Evolutionary conservation across 345 rosid genomes (phyloP).

Genomic region (Murraya koenigii): DNA sequence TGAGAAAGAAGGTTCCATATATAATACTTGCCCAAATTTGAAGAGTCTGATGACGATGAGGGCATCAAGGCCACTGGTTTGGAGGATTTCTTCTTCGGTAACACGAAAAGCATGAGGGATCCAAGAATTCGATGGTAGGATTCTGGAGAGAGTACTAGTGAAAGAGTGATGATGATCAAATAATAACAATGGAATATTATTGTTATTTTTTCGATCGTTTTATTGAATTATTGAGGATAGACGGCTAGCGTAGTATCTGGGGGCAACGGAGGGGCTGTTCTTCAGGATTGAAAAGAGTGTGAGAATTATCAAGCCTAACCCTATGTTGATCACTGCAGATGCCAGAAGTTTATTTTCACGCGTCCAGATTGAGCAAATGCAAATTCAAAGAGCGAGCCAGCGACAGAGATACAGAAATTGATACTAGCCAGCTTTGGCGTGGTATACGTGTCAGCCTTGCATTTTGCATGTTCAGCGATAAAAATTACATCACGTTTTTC

Average conservation of each 20-base stretch:
- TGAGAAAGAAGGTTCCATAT: too few relatives aligned
- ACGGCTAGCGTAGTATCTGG: conserved; percentile 77
- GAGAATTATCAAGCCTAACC: conserved; percentile 57
- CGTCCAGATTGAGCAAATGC: too few relatives aligned
- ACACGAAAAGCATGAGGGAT: conserved; percentile 65
- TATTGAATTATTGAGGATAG: conserved; percentile 28
- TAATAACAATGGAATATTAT: too few relatives aligned
- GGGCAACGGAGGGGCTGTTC: conserved; percentile 77
- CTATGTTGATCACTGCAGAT: conserved; percentile 77
- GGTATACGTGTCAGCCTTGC: conserved; percentile 15
- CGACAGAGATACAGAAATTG: not conserved
- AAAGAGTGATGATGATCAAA: conserved; percentile 13
- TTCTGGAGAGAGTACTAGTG: conserved; percentile 38
- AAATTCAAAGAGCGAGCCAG: too few relatives aligned
- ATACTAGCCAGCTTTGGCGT: not conserved
- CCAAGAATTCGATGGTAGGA: conserved; percentile 86
- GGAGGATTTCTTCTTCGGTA: conserved; percentile 70
- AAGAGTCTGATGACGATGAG: conserved; percentile 77
- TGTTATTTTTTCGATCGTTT: too few relatives aligned
- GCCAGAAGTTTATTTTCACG: conserved; percentile 61
- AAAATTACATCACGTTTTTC: too few relatives aligned
- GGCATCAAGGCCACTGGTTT: conserved; percentile 66
- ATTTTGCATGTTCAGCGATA: not conserved
- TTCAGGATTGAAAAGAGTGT: conserved; percentile 76
- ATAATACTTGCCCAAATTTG: conserved; percentile 63